A percentile compares a stretch with the other conserved stretches of the same genome.
phyloP scores from a whole-genome alignment of 108 stramenopile species.

The Epipyxis sp. region DNA sequence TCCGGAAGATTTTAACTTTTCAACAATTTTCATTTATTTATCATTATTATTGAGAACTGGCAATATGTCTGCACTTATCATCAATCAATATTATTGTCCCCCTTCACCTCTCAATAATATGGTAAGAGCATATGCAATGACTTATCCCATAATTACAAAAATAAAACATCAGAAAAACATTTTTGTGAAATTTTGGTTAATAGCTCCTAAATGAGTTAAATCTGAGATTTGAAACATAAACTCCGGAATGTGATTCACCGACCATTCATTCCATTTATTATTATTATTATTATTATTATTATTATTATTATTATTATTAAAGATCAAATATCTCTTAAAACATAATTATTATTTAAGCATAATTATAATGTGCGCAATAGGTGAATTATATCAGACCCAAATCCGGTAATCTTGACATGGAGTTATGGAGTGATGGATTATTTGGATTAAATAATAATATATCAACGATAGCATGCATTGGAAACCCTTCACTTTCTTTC shows the following conservation, averaged over 20 bases:
- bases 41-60: not conserved
- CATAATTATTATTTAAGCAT: not conserved
- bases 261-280: not conserved
- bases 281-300: not conserved
- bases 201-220: too few relatives aligned
- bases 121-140: not conserved
- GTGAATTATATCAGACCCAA: conserved; percentile 1
- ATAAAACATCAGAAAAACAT: not conserved
- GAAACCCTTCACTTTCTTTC: too few relatives aligned
- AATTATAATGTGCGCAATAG: too few relatives aligned
- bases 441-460: conserved; percentile 8
- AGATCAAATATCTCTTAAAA: not conserved
- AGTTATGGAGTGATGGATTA: not conserved
- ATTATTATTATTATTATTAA: not conserved
- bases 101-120: not conserved
- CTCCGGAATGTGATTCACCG: not conserved
- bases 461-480: too few relatives aligned
- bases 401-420: not conserved
- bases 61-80: not conserved
- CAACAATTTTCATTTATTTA: not conserved
- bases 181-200: not conserved
- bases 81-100: not conserved
- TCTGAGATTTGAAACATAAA: too few relatives aligned
- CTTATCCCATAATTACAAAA: not conserved
- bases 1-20: not conserved